Percentiles rank a stretch among this genome's conserved stretches.
Conservation (phyloP, 2,329 filamentous ascomycete species). For the Aspergillus sp. region DNA sequence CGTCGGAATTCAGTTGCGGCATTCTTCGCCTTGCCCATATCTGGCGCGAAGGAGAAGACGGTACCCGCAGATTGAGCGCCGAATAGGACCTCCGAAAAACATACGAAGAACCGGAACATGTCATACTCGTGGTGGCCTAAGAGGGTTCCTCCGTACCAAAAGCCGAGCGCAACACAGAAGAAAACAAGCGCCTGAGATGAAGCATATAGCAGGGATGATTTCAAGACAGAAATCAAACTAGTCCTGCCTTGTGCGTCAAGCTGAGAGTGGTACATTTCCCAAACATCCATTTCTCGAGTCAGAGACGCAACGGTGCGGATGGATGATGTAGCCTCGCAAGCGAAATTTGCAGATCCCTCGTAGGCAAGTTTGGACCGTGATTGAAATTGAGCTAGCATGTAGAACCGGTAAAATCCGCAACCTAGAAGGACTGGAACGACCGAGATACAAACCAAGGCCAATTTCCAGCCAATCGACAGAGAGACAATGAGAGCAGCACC, state of each 20-base stretch:
- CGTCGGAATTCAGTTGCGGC: conserved; percentile 77
- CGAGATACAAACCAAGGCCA: conserved; percentile 77
- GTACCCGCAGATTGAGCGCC: conserved; percentile 88
- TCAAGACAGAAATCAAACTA: conserved; percentile 71
- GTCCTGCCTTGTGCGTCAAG: conserved; percentile 66
- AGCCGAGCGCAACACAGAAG: conserved; percentile 79
- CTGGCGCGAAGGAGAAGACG: conserved; percentile 84
- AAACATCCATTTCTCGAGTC: conserved; percentile 81
- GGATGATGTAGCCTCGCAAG: conserved; percentile 88
- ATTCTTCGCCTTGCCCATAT: conserved; percentile 90
- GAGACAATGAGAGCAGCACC: conserved; percentile 69
- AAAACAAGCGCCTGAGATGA: conserved; percentile 81
- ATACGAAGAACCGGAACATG: conserved; percentile 88
- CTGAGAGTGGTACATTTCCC: conserved; percentile 66
- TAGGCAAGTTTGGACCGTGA: conserved; percentile 77
- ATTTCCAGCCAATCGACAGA: conserved; percentile 80
- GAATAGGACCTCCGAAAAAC: conserved; percentile 84
- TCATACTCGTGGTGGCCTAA: conserved; percentile 70
- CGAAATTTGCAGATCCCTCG: conserved; percentile 76
- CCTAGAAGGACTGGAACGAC: conserved; percentile 74
- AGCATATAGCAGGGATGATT: conserved; percentile 77
- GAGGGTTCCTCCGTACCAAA: conserved; percentile 85
- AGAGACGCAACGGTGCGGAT: conserved; percentile 92
- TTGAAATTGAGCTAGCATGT: conserved; percentile 77
- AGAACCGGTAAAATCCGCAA: conserved; percentile 87